Base-by-base conservation (phyloP, 2,329 filamentous ascomycete genomes). In the Alternaria ventricosa region DNA sequence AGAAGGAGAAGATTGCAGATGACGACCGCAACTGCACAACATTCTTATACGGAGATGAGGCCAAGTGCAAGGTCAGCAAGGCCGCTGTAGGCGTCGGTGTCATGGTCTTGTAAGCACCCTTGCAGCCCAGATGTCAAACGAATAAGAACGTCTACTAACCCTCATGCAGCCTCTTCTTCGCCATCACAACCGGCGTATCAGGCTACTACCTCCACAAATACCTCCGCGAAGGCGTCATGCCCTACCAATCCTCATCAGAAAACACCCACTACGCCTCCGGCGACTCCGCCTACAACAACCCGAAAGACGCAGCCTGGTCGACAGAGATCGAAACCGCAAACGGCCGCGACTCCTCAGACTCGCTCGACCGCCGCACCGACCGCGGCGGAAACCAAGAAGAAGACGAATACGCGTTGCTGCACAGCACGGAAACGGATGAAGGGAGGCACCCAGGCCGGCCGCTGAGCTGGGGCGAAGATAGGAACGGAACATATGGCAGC, bases 61-160 rank as follows among this genome's bases (percentile, higher is more conserved):
- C 78, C 46, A 88, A 87, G 72, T 90, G 88, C 80, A 84, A 82
- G 5, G 77, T 89, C 59, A 87, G 84, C 74, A 85, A 85, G 56
- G 86, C 84, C 3, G 84, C 84, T 4, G 84, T 86, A 18, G 85
- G 87, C 12, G 80, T 89, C 30, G 87, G 85, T 6, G 84, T 87
- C 28, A 78, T 88, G 27, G 81, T 89, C 61, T 88, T 85, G 86
- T 87, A 80, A 57, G 84, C 79, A 49, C 23, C 15, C 23, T 13
- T 8, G 6, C 13, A 36, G 22, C 28, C 5, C 5, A 10, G 4
- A 3, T 15, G 12, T 53, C 12, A 1, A 36, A 8, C 10, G 15
- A 15, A 8, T 1, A 3, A 20, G 20, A 60, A 28, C 13, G 27
- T 33, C 30, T 47, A 25, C 57, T 66, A 27, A 68, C 57, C 18